A percentile compares a stretch with the other conserved stretches of the same genome.
Evolutionary conservation across 1,139 yeast species (phyloP).

Genomic region (Sugiyamaella pinicola): DNA sequence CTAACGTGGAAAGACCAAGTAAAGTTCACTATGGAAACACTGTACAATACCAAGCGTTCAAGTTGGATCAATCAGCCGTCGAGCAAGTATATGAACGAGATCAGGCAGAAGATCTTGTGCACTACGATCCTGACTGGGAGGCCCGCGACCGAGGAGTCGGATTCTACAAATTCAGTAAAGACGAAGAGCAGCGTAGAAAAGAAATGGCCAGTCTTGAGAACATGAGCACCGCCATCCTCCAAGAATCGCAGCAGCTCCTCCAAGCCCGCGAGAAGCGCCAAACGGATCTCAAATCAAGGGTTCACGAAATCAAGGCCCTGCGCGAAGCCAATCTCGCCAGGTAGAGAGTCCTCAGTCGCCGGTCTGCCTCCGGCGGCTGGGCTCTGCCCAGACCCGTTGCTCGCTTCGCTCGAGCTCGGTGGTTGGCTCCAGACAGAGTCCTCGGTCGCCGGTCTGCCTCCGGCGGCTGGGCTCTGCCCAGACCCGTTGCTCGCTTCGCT

Average conservation of each 20-base stretch:
- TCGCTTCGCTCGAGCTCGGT: too few relatives aligned
- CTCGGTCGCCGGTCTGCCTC: too few relatives aligned
- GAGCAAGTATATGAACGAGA: conserved; percentile 25
- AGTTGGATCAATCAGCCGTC: conserved; percentile 26
- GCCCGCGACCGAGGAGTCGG: conserved; percentile 40
- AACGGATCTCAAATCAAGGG: not conserved
- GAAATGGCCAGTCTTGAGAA: conserved; percentile 30
- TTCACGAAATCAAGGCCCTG: conserved; percentile 5
- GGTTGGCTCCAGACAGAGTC: too few relatives aligned
- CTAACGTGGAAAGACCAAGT: conserved; percentile 22
- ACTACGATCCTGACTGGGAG: conserved; percentile 40
- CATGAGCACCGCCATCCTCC: not conserved
- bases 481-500: too few relatives aligned
- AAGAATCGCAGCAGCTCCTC: not conserved
- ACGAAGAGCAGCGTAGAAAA: conserved; percentile 28
- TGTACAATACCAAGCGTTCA: conserved; percentile 39
- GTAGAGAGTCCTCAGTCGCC: too few relatives aligned
- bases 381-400: too few relatives aligned
- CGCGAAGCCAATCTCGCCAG: not conserved
- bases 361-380: too few relatives aligned
- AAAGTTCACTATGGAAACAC: conserved; percentile 35
- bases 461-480: too few relatives aligned
- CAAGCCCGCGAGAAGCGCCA: not conserved
- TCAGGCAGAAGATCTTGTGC: conserved; percentile 27
- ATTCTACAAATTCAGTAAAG: conserved; percentile 37